Percentiles rank a stretch among this genome's conserved stretches.
phyloP scores from a whole-genome alignment of 805 yeast species.

The Yamadazyma tumulicola region DNA sequence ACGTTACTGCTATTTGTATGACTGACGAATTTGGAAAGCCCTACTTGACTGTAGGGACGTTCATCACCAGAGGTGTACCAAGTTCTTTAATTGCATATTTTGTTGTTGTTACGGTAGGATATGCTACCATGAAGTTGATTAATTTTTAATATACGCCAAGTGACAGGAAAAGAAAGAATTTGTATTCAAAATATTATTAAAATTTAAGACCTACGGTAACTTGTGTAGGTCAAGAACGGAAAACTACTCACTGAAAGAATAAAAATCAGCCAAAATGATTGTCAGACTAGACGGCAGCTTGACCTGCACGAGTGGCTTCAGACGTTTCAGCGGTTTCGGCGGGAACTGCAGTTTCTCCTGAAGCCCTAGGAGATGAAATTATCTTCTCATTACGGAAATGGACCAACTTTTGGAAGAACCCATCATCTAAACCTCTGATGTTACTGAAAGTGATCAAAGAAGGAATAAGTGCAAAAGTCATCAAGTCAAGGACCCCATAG shows the following conservation, averaged over 20 bases:
- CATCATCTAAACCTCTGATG: slow-evolving; percentile 23
- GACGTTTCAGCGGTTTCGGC: background rate
- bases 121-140: slow-evolving; percentile 54
- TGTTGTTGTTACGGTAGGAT: slow-evolving; percentile 78
- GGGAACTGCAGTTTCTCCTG: slow-evolving; percentile 43
- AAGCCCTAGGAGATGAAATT: slow-evolving; percentile 36
- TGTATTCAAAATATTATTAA: background rate
- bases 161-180: background rate
- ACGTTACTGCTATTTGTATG: slow-evolving; percentile 94
- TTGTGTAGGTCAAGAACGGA: background rate
- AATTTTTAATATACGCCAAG: slow-evolving; percentile 28
- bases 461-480: slow-evolving; percentile 43
- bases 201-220: too few relatives aligned
- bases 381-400: slow-evolving; percentile 18
- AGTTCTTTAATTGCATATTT: slow-evolving; percentile 72
- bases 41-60: slow-evolving; percentile 80
- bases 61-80: slow-evolving; percentile 89
- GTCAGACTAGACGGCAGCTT: slow-evolving; percentile 1
- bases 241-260: background rate
- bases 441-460: slow-evolving; percentile 29
- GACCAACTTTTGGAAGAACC: slow-evolving; percentile 17
- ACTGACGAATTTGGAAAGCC: slow-evolving; percentile 90
- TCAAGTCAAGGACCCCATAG: slow-evolving; percentile 55
- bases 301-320: slow-evolving; percentile 1
- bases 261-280: slow-evolving; percentile 1